These are phyloP conservation scores for Chrysosphaeria jannelii DNA, from an alignment of 2,329 filamentous ascomycete species.

Conservation along the genomic window DNA sequence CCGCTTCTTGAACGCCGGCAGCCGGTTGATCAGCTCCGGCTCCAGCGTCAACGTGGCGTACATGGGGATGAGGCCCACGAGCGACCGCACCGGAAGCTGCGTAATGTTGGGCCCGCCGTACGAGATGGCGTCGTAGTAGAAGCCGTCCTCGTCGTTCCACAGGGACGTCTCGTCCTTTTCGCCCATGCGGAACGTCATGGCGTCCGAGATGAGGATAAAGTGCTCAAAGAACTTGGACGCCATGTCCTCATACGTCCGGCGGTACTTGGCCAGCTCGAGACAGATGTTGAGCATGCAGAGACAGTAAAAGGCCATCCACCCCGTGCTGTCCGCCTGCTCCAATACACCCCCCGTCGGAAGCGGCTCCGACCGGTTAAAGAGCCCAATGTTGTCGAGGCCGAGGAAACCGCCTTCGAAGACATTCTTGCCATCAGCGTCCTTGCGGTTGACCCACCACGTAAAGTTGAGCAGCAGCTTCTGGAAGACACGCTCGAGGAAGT, in stretches of 20 bases:
- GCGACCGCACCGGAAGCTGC: slow-evolving; percentile 68
- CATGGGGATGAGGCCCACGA: slow-evolving; percentile 78
- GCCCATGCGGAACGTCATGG: slow-evolving; percentile 61
- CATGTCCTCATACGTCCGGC: slow-evolving; percentile 85
- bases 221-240: slow-evolving; percentile 98
- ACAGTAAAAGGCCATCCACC: slow-evolving; percentile 98
- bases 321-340: slow-evolving; percentile 90
- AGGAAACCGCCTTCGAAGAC: slow-evolving; percentile 93
- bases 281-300: slow-evolving; percentile 92
- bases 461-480: slow-evolving; percentile 91
- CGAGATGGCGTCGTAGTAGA: slow-evolving; percentile 96
- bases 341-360: slow-evolving; percentile 76
- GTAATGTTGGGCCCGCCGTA: slow-evolving; percentile 86
- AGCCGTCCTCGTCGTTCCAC: slow-evolving; percentile 90
- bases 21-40: slow-evolving; percentile 71
- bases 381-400: slow-evolving; percentile 82
- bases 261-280: slow-evolving; percentile 79
- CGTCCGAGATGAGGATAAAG: slow-evolving; percentile 91
- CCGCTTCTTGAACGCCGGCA: slow-evolving; percentile 78
- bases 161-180: slow-evolving; percentile 48
- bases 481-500: slow-evolving; percentile 88
- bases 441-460: slow-evolving; percentile 98
- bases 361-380: slow-evolving; percentile 92
- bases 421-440: slow-evolving; percentile 83
- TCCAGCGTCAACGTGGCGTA: slow-evolving; percentile 82